Percentiles rank a stretch among this genome's conserved stretches.
These are phyloP conservation scores for Colletotrichum truncatum DNA, from an alignment of 2,329 filamentous ascomycete genomes.

Conservation along the genomic window DNA sequence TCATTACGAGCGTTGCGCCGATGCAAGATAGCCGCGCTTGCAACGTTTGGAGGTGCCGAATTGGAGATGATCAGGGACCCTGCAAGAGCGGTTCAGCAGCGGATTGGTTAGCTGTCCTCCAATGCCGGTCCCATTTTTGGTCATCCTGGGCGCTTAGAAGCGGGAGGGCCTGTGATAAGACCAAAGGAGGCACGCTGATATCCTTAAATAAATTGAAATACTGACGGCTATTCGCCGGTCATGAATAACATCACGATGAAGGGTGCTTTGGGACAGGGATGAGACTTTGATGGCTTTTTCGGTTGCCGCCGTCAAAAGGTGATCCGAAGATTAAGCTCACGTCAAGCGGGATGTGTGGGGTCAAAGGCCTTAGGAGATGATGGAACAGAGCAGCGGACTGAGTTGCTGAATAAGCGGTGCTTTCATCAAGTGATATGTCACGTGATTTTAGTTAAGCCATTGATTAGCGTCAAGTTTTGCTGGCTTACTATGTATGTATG, in stretches of 20 bases:
- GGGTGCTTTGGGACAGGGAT: slow-evolving; percentile 1
- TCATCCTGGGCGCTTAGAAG: slow-evolving; percentile 25
- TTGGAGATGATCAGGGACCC: slow-evolving; percentile 7
- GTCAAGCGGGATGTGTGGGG: slow-evolving; percentile 21
- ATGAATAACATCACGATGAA: neutral
- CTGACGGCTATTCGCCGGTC: neutral
- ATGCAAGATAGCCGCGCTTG: slow-evolving; percentile 32
- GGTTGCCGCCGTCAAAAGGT: slow-evolving; percentile 3
- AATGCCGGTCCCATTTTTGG: slow-evolving; percentile 23
- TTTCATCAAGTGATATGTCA: no score
- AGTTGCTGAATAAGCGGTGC: no score
- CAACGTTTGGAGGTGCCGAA: neutral
- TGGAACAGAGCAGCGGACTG: neutral
- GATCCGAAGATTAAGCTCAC: slow-evolving; percentile 15
- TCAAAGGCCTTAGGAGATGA: neutral
- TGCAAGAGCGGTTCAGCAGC: neutral
- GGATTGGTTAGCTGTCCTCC: slow-evolving; percentile 22
- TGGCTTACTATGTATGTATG: no score
- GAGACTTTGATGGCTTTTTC: neutral
- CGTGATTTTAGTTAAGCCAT: no score
- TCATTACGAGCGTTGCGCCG: slow-evolving; percentile 28
- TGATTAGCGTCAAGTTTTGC: no score
- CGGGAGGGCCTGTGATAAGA: neutral
- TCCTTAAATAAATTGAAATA: neutral
- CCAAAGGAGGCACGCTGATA: slow-evolving; percentile 1